These are phyloP conservation scores for Aspergillus bertholletiae DNA, from an alignment of 495 filamentous ascomycete species.

Conservation along the genomic window DNA sequence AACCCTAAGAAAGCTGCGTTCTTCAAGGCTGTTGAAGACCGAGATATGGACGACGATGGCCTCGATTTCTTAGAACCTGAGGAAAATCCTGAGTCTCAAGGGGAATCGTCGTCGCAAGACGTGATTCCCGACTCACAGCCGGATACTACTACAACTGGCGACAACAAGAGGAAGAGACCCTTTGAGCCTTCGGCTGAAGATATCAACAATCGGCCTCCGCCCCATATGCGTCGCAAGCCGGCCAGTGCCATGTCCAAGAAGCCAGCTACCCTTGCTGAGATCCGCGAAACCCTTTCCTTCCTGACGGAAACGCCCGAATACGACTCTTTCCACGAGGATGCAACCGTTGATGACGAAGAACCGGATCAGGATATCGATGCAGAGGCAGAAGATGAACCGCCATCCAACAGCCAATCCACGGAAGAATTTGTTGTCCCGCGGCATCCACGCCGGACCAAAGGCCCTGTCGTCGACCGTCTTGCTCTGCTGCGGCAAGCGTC, in stretches of 20 bases:
- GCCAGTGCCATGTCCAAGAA: slow-evolving; percentile 51
- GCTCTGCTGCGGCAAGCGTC: slow-evolving; percentile 66
- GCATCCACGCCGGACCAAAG: slow-evolving; percentile 48
- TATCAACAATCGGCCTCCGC: slow-evolving; percentile 53
- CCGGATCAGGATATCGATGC: slow-evolving; percentile 31
- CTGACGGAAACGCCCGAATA: slow-evolving; percentile 73
- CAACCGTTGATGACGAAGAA: slow-evolving; percentile 35
- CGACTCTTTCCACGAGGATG: slow-evolving; percentile 45
- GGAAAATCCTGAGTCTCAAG: slow-evolving; percentile 39
- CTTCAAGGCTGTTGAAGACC: slow-evolving; percentile 83
- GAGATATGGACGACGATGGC: slow-evolving; percentile 70
- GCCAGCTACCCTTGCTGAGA: slow-evolving; percentile 68
- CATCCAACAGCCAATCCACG: slow-evolving; percentile 19
- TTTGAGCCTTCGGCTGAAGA: slow-evolving; percentile 43
- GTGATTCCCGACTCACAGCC: slow-evolving; percentile 23
- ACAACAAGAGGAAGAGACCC: slow-evolving; percentile 54
- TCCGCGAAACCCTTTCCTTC: slow-evolving; percentile 75
- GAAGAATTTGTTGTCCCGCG: slow-evolving; percentile 33
- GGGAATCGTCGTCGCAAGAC: slow-evolving; percentile 45
- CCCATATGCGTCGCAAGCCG: slow-evolving; percentile 63
- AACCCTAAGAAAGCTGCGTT: slow-evolving; percentile 91
- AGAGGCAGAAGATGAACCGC: slow-evolving; percentile 35
- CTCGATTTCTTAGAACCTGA: slow-evolving; percentile 66
- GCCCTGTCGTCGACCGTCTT: slow-evolving; percentile 74
- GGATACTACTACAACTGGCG: slow-evolving; percentile 18